Evolutionary conservation across 345 rosid genomes (phyloP).

Genomic region (Euphorbia peplus): DNA sequence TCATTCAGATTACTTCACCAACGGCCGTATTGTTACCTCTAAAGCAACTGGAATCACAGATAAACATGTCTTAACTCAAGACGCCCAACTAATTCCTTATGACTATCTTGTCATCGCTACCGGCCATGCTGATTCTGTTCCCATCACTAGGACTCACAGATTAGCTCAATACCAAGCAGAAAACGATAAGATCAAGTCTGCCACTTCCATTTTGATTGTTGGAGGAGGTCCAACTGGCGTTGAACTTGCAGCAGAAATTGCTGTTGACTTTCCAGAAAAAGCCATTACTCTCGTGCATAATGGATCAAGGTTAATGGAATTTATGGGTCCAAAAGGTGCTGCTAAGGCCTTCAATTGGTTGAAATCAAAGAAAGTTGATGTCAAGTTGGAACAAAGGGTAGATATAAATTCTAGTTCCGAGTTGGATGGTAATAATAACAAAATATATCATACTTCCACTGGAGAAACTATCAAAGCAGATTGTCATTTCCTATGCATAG

Average conservation of each 20-base stretch:
- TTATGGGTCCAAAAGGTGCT: slow-evolving; percentile 67
- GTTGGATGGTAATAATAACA: slow-evolving; percentile 34
- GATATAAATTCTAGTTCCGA: slow-evolving; percentile 51
- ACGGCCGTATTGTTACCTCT: slow-evolving; percentile 59
- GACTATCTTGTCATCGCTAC: slow-evolving; percentile 88
- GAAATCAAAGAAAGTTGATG: slow-evolving; percentile 62
- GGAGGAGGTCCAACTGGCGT: slow-evolving; percentile 98
- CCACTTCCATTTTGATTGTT: slow-evolving; percentile 64
- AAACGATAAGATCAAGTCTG: slow-evolving; percentile 64
- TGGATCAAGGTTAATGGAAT: slow-evolving; percentile 80
- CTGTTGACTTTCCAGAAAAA: slow-evolving; percentile 75
- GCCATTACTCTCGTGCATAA: slow-evolving; percentile 70
- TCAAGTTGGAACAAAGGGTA: slow-evolving; percentile 59
- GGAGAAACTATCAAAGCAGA: slow-evolving; percentile 71
- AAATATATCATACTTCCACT: slow-evolving; percentile 45
- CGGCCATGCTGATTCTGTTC: slow-evolving; percentile 57
- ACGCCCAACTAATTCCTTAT: slow-evolving; percentile 43
- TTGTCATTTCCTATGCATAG: slow-evolving; percentile 69
- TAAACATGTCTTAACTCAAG: slow-evolving; percentile 52
- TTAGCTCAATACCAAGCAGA: slow-evolving; percentile 55
- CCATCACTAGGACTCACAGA: slow-evolving; percentile 52
- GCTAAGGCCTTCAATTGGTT: slow-evolving; percentile 65
- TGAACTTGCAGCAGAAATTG: slow-evolving; percentile 87
- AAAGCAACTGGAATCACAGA: slow-evolving; percentile 53
- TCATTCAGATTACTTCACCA: slow-evolving; percentile 58